A percentile compares a stretch with the other conserved stretches of the same genome.
These are phyloP conservation scores for Ochetophila trinervis DNA, from an alignment of 306 rosid species.

Conservation along the genomic window DNA sequence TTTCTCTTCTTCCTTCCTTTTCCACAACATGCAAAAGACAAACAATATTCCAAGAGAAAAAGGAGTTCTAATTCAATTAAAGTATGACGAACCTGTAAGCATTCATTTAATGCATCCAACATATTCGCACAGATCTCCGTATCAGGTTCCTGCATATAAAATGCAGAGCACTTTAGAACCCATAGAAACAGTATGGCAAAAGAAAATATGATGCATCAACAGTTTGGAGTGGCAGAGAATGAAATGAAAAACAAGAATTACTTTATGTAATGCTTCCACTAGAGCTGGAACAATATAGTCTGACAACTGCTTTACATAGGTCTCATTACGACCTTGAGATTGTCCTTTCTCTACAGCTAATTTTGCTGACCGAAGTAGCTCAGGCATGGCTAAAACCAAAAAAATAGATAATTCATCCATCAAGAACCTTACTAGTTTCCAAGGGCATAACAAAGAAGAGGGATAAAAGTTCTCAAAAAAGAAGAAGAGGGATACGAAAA, in stretches of 20 bases:
- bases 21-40: too few species aligned
- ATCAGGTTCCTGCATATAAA: conserved; percentile 86
- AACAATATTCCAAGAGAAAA: neutral
- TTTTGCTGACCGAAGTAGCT: conserved; percentile 86
- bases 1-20: too few species aligned
- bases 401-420: neutral
- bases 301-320: conserved; percentile 79
- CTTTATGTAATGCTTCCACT: conserved; percentile 98
- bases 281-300: conserved; percentile 87
- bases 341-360: conserved; percentile 92
- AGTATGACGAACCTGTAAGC: conserved; percentile 67
- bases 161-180: conserved; percentile 21
- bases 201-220: neutral
- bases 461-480: conserved; percentile 15
- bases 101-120: conserved; percentile 89
- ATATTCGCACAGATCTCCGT: conserved; percentile 96
- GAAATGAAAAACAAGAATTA: conserved; percentile 19
- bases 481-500: conserved; percentile 8
- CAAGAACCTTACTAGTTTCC: neutral
- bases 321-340: conserved; percentile 84
- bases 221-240: conserved; percentile 1
- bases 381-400: conserved; percentile 81
- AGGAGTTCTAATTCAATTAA: neutral
- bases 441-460: neutral
- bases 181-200: neutral